Base-by-base conservation (phyloP, 306 rosid species). In the Sophora flavescens region DNA sequence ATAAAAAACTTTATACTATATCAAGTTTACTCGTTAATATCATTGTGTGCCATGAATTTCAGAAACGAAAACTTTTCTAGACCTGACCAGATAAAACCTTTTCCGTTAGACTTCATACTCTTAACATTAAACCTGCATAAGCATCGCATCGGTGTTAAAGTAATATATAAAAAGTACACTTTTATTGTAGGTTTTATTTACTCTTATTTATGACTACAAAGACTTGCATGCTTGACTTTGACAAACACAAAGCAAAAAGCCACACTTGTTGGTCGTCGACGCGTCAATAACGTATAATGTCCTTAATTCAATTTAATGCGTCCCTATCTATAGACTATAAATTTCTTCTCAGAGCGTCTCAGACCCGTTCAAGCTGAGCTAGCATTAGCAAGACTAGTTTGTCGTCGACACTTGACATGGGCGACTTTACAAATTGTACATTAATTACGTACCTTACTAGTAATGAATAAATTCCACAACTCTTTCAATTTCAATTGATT, bases 401-500 rank as follows among this genome's bases (percentile, higher is more conserved):
- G 22, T 22, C 22, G 22, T 22, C 22, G 22, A 22, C 22, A 22
- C 22, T 22, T 1, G 72, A 26, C 72, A 30, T 18, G 18, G 13
- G 42, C 30, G 65, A 59, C 41, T 59, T 28, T 4, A 2, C 39
- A 45, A 45, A 22, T 66, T 66, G 41, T 13, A 5, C 36, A 45
- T 28, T 48, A 4, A 5, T 15, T 39, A 39, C 13, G 47, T 14
- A 38, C 68, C 3, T 54, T 54, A 18, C 17, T 17, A 12, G 53
- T 33, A 30, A 41, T 63, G 16, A 12, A 30, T 26, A 33, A 44
- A 39, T 18, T 44, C 26, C 86, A 48, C 67, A 26, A 26, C 44
- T 45, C 48, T 57, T 68, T 45, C 70, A 45, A 56, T 15, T 35
- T 35, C 65, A 56, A 58, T 26, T 45, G 42, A 39, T 22, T n/a